These are phyloP conservation scores for Claviceps capensis DNA, from an alignment of 2,329 filamentous ascomycete species.

Conservation along the genomic window DNA sequence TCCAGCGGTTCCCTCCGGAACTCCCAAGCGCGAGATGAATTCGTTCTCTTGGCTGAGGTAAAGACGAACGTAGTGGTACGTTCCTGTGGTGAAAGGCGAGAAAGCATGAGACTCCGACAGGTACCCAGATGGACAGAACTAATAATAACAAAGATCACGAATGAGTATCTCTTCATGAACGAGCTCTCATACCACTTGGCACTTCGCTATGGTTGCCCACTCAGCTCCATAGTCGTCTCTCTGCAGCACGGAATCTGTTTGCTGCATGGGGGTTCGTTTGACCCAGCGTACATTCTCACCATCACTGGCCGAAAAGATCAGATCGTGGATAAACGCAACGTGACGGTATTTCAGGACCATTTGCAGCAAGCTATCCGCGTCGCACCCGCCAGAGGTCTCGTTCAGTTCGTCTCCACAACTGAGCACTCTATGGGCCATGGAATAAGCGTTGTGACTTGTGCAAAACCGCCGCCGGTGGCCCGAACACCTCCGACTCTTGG, in stretches of 20 bases:
- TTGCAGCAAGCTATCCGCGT: slow-evolving; percentile 60
- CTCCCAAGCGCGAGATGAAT: neutral
- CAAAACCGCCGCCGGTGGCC: slow-evolving; percentile 20
- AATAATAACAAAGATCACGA: slow-evolving; percentile 42
- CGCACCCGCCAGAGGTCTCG: slow-evolving; percentile 48
- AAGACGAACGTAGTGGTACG: slow-evolving; percentile 20
- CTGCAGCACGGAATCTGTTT: slow-evolving; percentile 66
- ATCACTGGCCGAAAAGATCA: slow-evolving; percentile 57
- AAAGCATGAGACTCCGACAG: neutral
- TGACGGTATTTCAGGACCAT: slow-evolving; percentile 61
- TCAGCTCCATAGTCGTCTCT: slow-evolving; percentile 60
- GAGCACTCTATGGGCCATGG: slow-evolving; percentile 62
- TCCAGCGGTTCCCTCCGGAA: neutral
- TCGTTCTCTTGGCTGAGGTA: slow-evolving; percentile 9
- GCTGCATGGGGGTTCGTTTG: slow-evolving; percentile 59
- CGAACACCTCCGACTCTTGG: neutral
- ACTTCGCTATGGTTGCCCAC: slow-evolving; percentile 59
- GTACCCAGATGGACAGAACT: neutral
- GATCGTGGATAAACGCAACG: slow-evolving; percentile 66
- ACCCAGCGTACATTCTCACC: slow-evolving; percentile 66
- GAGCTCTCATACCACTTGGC: slow-evolving; percentile 62
- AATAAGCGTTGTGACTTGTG: slow-evolving; percentile 54
- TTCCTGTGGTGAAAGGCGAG: neutral
- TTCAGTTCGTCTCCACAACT: slow-evolving; percentile 55
- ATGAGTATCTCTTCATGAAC: slow-evolving; percentile 62